Evolutionary conservation across 2,329 filamentous ascomycete genomes (phyloP), one percentile per base, ranked within the genome.

Genomic region (Talaromyces sp.): DNA sequence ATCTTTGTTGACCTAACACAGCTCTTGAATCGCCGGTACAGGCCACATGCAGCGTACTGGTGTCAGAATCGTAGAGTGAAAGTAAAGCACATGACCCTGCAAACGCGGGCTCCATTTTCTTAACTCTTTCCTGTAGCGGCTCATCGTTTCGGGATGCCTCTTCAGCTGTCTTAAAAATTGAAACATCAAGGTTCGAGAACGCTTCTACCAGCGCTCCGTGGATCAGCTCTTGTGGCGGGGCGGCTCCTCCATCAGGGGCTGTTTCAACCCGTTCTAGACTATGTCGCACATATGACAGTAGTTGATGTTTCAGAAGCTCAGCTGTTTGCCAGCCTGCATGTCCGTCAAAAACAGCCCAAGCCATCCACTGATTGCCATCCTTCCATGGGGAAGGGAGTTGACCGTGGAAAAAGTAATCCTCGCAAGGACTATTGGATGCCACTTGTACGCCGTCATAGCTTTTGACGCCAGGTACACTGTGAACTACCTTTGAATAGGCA

Each of bases 11-110:
- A 1, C 86, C 86, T 0, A 88, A 75, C 0, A 89, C 84, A 10
- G 86, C 86, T 32, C 86, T 79, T 1, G 84, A 88, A 70, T 90
- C 86, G 0, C 87, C 87, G 0, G 82, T 82, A 56, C 84, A 86
- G 0, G 87, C 87, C 2, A 87, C 84, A 20, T 82, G 81, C 0
- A 90, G 70, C 0, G 74, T 81, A 4, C 75, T 75, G 1, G 75
- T 74, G 0, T 61, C 52, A 0, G 83, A 77, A 55, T 90, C 85
- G 63, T 83, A 88, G 1, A 87, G 70, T 0, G 85, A 78, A 1
- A 89, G 73, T 1, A 88, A 72, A 10, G 86, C 86, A 58, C 85
- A 88, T 3, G 84, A 87, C 4, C 86, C 86, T 1, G 78, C 71
- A 47, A 76, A 74, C 17, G 65, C 66, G 22, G 65, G 65, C 7